phyloP scores from a whole-genome alignment of 371 early-diverging fungal species.

The Polyrhizophydium stewartii region DNA sequence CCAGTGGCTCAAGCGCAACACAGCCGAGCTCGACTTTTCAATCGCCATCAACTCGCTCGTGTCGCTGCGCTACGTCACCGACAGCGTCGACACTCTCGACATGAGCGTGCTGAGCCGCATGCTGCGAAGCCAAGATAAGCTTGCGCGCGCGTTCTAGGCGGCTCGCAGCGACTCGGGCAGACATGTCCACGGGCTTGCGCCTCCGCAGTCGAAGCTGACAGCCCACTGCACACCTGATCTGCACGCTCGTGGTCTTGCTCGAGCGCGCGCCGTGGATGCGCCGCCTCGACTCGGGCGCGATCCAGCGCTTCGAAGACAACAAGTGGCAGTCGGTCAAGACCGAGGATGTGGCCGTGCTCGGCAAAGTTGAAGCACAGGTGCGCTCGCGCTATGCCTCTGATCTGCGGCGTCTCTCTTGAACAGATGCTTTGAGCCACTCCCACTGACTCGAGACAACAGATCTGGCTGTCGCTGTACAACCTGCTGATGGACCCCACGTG shows the following conservation, averaged over 20 bases:
- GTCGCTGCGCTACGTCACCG: constrained; percentile 33
- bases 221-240: constrained; percentile 23
- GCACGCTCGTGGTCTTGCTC: constrained; percentile 20
- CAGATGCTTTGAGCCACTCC: no score
- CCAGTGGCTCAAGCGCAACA: constrained; percentile 10
- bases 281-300: constrained; percentile 1
- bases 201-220: no score
- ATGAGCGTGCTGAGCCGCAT: not conserved
- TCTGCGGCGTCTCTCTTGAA: no score
- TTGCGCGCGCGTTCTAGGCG: no score
- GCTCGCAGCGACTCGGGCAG: no score
- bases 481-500: constrained; percentile 41
- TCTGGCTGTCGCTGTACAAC: constrained; percentile 45
- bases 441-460: constrained; percentile 14
- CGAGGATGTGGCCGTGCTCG: constrained; percentile 27
- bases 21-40: constrained; percentile 21
- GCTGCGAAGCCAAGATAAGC: not conserved
- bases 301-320: constrained; percentile 28
- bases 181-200: no score
- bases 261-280: constrained; percentile 39
- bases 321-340: constrained; percentile 28
- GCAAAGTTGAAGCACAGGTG: constrained; percentile 46
- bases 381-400: not conserved
- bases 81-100: constrained; percentile 1
- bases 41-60: constrained; percentile 26